These are phyloP conservation scores for Xylaria sp. DNA, from an alignment of 2,329 filamentous ascomycete species.

Conservation along the genomic window DNA sequence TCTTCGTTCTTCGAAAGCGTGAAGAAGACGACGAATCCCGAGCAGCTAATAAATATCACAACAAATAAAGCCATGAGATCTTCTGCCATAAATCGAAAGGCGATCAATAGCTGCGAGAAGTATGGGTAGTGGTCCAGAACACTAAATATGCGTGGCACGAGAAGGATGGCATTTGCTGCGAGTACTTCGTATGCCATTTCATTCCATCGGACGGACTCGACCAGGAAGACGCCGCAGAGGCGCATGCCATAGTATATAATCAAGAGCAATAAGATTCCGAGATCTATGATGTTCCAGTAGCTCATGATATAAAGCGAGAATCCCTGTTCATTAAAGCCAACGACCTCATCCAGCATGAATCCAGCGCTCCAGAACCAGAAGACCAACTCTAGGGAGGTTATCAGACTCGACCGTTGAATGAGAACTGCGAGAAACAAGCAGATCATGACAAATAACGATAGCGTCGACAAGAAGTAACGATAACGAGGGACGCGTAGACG, in stretches of 20 bases:
- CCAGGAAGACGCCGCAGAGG: constrained; percentile 85
- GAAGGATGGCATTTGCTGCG: constrained; percentile 86
- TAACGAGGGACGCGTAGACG: constrained; percentile 91
- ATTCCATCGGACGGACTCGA: constrained; percentile 78
- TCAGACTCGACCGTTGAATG: constrained; percentile 76
- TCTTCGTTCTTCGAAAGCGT: constrained; percentile 80
- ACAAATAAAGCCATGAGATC: constrained; percentile 87
- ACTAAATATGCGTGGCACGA: constrained; percentile 91
- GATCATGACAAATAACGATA: constrained; percentile 86
- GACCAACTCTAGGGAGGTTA: constrained; percentile 84
- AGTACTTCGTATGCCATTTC: constrained; percentile 93
- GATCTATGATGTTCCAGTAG: constrained; percentile 96
- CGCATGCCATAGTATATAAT: constrained; percentile 91
- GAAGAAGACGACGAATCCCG: constrained; percentile 95
- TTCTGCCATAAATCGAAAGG: constrained; percentile 92
- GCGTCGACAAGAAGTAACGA: constrained; percentile 86
- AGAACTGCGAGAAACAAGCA: constrained; percentile 87
- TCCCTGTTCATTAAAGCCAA: constrained; percentile 95
- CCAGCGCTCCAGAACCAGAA: constrained; percentile 99
- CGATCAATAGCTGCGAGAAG: constrained; percentile 93
- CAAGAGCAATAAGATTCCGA: constrained; percentile 87
- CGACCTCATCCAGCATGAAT: constrained; percentile 95
- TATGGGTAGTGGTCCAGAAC: constrained; percentile 95
- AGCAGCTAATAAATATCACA: constrained; percentile 86
- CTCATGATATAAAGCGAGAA: constrained; percentile 97